Conservation (phyloP, 495 filamentous ascomycete genomes). For the Parathielavia hyrcaniae region DNA sequence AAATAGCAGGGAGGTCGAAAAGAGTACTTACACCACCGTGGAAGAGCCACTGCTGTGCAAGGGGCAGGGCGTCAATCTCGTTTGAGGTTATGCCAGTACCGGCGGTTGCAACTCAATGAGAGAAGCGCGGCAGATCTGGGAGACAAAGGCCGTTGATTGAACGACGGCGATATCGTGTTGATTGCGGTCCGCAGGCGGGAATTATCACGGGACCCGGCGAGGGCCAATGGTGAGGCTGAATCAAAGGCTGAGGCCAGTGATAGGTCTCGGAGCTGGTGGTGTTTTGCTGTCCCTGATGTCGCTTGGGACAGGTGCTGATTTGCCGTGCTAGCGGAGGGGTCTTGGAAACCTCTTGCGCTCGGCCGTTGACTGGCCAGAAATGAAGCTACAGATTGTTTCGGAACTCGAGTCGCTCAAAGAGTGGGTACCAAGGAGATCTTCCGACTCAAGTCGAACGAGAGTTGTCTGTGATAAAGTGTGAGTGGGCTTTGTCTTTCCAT, state of each 20-base stretch:
- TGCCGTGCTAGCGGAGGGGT: slow-evolving; percentile 29
- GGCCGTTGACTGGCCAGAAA: slow-evolving; percentile 31
- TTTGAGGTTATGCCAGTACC: not conserved
- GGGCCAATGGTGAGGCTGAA: slow-evolving; percentile 42
- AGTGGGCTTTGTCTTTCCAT: slow-evolving; percentile 19
- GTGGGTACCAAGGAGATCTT: slow-evolving; percentile 20
- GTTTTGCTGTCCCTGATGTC: slow-evolving; percentile 37
- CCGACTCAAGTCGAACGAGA: slow-evolving; percentile 1
- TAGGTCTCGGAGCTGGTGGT: slow-evolving; percentile 39
- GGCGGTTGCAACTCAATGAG: slow-evolving; percentile 8
- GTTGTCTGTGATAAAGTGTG: slow-evolving; percentile 25
- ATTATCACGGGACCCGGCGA: slow-evolving; percentile 46
- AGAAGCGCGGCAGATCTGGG: slow-evolving; percentile 24
- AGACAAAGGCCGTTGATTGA: slow-evolving; percentile 34
- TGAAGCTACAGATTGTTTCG: slow-evolving; percentile 15
- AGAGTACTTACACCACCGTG: slow-evolving; percentile 26
- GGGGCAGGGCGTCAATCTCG: slow-evolving; percentile 10
- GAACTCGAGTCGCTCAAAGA: not conserved
- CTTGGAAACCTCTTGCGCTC: slow-evolving; percentile 29
- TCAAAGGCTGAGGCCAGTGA: slow-evolving; percentile 36
- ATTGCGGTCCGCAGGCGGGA: slow-evolving; percentile 44
- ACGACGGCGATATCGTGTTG: slow-evolving; percentile 32
- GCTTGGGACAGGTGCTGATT: slow-evolving; percentile 40
- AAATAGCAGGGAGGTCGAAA: slow-evolving; percentile 14
- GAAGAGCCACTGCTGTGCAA: slow-evolving; percentile 17